Conservation (phyloP, 1,284 basidiomycete genomes). For the Mixia osmundae region DNA sequence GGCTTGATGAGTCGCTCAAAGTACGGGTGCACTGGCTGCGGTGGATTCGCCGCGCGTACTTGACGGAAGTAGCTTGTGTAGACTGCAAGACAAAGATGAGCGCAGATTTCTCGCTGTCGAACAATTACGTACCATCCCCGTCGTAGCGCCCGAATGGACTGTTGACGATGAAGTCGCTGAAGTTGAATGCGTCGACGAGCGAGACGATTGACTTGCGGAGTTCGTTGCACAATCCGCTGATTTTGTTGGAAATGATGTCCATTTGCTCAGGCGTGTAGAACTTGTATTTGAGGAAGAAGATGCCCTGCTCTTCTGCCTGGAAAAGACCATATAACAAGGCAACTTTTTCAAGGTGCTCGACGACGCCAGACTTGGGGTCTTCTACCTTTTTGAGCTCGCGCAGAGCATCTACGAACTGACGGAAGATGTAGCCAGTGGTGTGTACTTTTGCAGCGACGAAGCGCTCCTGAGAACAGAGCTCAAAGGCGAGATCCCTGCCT, state of each 20-base stretch:
- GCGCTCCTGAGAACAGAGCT: slow-evolving; percentile 29
- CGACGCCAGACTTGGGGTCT: slow-evolving; percentile 20
- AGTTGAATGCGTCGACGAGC: slow-evolving; percentile 30
- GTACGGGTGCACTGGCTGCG: slow-evolving; percentile 19
- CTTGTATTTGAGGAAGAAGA: slow-evolving; percentile 29
- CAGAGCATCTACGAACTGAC: slow-evolving; percentile 22
- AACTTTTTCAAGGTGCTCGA: slow-evolving; percentile 19
- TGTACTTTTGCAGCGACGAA: slow-evolving; percentile 32
- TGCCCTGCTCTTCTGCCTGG: slow-evolving; percentile 34
- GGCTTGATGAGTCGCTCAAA: slow-evolving; percentile 32
- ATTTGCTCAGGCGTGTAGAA: slow-evolving; percentile 14
- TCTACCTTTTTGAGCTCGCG: slow-evolving; percentile 19
- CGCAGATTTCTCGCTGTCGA: slow-evolving; percentile 8
- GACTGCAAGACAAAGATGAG: slow-evolving; percentile 12
- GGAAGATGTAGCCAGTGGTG: slow-evolving; percentile 19
- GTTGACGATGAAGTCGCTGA: slow-evolving; percentile 34
- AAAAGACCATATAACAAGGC: slow-evolving; percentile 29
- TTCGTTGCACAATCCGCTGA: slow-evolving; percentile 27
- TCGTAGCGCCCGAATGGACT: slow-evolving; percentile 30
- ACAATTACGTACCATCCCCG: slow-evolving; percentile 19
- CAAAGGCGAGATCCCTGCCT: slow-evolving; percentile 30
- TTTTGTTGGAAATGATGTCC: slow-evolving; percentile 12
- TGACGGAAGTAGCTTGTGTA: slow-evolving; percentile 29
- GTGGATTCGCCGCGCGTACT: slow-evolving; percentile 21
- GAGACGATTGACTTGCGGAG: slow-evolving; percentile 28